Percentiles rank a stretch among this genome's conserved stretches.
Evolutionary conservation across 306 rosid species (phyloP).

Genomic region (Glycine soja): DNA sequence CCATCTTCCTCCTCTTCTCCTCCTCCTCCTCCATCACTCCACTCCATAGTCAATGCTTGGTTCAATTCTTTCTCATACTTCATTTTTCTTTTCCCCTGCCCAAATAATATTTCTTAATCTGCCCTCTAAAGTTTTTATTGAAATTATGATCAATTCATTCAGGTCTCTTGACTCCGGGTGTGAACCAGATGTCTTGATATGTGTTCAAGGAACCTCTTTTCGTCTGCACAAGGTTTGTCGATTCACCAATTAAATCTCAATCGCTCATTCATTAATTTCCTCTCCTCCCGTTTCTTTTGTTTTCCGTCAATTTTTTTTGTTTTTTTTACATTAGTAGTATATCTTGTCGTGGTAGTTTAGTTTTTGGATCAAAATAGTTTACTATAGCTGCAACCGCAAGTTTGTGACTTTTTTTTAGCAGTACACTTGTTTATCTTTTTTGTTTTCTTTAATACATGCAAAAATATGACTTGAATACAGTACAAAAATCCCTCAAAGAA

Average conservation of each 20-base stretch:
- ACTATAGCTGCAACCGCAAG: background rate
- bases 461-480: conserved; percentile 2
- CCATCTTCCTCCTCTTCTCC: conserved; percentile 63
- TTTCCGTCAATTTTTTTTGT: too few relatives aligned
- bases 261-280: too few relatives aligned
- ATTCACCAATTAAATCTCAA: background rate
- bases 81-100: background rate
- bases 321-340: too few relatives aligned
- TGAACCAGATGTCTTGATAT: conserved; percentile 64
- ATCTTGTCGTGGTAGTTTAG: too few relatives aligned
- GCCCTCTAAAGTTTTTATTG: too few relatives aligned
- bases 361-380: too few relatives aligned
- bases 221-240: conserved; percentile 78
- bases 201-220: conserved; percentile 76
- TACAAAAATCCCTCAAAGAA: background rate
- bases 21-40: conserved; percentile 64
- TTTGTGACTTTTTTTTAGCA: background rate
- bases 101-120: background rate
- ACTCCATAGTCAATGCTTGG: conserved; percentile 69
- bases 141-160: background rate
- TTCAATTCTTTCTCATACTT: background rate
- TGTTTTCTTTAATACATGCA: background rate
- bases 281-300: too few relatives aligned
- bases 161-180: conserved; percentile 65
- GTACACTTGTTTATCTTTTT: background rate